Conservation (phyloP, 805 yeast species). For the Vanderwaltozyma yarrowii region DNA sequence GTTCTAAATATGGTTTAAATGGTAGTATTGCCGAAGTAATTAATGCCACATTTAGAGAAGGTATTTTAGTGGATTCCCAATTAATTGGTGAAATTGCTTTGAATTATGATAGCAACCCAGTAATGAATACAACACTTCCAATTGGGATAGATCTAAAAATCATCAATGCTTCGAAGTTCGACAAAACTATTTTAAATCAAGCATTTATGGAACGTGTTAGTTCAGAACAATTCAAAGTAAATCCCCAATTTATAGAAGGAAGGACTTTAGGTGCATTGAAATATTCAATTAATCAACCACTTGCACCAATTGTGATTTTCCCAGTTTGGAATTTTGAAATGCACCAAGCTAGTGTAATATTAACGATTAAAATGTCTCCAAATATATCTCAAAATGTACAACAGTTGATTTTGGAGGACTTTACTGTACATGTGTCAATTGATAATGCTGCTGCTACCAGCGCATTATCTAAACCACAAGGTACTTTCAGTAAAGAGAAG, state of each 20-base stretch:
- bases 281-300: conserved; percentile 46
- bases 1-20: conserved; percentile 52
- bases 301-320: conserved; percentile 58
- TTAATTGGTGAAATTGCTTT: conserved; percentile 82
- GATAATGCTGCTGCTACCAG: conserved; percentile 52
- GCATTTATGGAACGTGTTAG: conserved; percentile 43
- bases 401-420: conserved; percentile 26
- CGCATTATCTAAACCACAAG: conserved; percentile 87
- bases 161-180: conserved; percentile 33
- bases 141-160: conserved; percentile 35
- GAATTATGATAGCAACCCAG: conserved; percentile 40
- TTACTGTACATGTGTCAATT: conserved; percentile 42
- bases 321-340: conserved; percentile 89
- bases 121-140: conserved; percentile 28
- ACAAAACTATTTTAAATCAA: conserved; percentile 42
- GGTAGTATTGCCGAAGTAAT: conserved; percentile 81
- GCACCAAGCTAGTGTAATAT: conserved; percentile 75
- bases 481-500: conserved; percentile 79
- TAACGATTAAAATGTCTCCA: conserved; percentile 41
- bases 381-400: conserved; percentile 29
- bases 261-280: conserved; percentile 75
- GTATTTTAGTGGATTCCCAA: conserved; percentile 47
- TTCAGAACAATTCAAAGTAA: conserved; percentile 33
- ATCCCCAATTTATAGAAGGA: conserved; percentile 42
- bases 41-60: conserved; percentile 65